Conservation (phyloP, 2,329 filamentous ascomycete species). For the Monosporascus sp. region DNA sequence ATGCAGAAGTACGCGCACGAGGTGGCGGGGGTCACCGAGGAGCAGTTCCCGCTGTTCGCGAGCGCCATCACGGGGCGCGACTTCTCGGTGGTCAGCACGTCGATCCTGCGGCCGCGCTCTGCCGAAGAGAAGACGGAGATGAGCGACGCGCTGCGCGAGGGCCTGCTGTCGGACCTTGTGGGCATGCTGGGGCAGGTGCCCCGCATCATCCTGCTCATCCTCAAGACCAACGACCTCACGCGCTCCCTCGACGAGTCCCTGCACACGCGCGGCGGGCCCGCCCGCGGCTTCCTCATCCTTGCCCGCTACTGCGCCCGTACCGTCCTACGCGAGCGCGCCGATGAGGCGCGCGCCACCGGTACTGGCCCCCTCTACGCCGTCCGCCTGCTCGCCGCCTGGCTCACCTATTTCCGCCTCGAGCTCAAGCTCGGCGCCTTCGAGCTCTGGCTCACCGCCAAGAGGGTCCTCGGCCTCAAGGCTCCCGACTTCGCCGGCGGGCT, state of each 20-base stretch:
- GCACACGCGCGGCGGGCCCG: slow-evolving; percentile 63
- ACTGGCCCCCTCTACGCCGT: slow-evolving; percentile 54
- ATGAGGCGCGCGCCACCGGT: slow-evolving; percentile 44
- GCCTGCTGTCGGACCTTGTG: slow-evolving; percentile 82
- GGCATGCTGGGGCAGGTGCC: slow-evolving; percentile 85
- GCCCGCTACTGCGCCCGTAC: slow-evolving; percentile 63
- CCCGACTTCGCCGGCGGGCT: not conserved
- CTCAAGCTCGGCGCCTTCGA: slow-evolving; percentile 60
- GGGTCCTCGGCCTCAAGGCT: slow-evolving; percentile 33
- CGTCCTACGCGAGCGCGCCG: slow-evolving; percentile 59
- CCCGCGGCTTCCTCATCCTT: slow-evolving; percentile 62
- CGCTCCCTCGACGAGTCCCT: slow-evolving; percentile 88
- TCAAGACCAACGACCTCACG: slow-evolving; percentile 97
- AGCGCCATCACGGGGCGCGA: slow-evolving; percentile 94
- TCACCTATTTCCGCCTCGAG: slow-evolving; percentile 54
- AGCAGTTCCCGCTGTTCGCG: slow-evolving; percentile 91
- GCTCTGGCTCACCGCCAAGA: slow-evolving; percentile 52
- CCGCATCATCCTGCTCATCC: slow-evolving; percentile 84
- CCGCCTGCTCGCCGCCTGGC: slow-evolving; percentile 49
- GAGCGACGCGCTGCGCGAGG: slow-evolving; percentile 75
- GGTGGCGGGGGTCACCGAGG: slow-evolving; percentile 81
- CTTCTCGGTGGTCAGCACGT: slow-evolving; percentile 66
- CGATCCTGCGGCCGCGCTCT: slow-evolving; percentile 55
- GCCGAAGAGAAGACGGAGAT: slow-evolving; percentile 81
- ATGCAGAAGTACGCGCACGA: slow-evolving; percentile 90